Conservation (phyloP, 2,329 filamentous ascomycete species). For the Xylaria sp. region DNA sequence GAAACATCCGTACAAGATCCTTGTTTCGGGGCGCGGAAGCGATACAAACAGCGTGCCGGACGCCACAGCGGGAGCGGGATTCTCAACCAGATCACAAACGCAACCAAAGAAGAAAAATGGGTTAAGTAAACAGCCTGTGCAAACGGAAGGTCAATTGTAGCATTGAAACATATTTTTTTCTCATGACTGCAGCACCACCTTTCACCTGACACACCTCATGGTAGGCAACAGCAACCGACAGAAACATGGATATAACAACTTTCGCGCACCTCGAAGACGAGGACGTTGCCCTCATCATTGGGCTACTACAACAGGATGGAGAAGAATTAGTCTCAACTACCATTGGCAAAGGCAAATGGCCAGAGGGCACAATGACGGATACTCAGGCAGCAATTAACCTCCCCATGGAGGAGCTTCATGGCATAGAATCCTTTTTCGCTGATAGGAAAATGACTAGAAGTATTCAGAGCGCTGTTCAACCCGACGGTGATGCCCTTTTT, state of each 20-base stretch:
- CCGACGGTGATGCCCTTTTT: conserved; percentile 23
- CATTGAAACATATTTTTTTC: no score
- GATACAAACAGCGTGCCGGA: no score
- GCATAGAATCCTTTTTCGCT: conserved; percentile 7
- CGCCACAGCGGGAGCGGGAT: no score
- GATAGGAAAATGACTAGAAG: conserved; percentile 33
- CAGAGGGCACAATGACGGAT: conserved; percentile 24
- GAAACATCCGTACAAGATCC: no score
- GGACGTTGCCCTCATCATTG: not conserved
- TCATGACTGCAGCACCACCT: no score
- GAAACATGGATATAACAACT: not conserved
- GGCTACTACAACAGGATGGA: not conserved
- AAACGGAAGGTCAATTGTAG: no score
- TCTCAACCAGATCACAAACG: no score
- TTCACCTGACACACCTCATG: not conserved
- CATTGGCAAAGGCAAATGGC: conserved; percentile 29
- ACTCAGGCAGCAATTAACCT: conserved; percentile 28
- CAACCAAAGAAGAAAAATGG: no score
- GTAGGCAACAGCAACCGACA: not conserved
- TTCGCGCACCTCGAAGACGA: not conserved
- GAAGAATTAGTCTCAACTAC: not conserved
- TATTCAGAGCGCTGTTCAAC: conserved; percentile 26
- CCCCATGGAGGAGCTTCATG: conserved; percentile 26
- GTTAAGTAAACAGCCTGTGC: no score
- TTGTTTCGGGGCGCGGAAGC: no score